phyloP scores from a whole-genome alignment of 352 stramenopile genomes.

The Phytophthora pseudosyringae region DNA sequence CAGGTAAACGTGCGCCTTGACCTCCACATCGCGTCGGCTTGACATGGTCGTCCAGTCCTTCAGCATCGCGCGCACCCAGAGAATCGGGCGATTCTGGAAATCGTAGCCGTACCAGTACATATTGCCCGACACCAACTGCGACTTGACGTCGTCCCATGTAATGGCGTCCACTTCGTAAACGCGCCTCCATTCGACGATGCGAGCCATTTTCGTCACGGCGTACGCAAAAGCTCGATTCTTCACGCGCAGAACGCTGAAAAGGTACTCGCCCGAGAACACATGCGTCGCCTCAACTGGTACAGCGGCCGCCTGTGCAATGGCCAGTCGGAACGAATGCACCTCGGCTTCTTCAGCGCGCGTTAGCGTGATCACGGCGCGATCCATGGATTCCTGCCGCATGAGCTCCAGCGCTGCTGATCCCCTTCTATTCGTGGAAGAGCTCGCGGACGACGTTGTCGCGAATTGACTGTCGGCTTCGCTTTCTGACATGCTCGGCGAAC shows the following conservation, averaged over 20 bases:
- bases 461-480: neutral
- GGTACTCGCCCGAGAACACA: constrained; percentile 66
- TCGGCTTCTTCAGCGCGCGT: constrained; percentile 42
- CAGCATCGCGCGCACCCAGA: constrained; percentile 67
- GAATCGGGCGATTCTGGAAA: constrained; percentile 66
- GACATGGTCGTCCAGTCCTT: constrained; percentile 70
- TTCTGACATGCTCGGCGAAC: neutral
- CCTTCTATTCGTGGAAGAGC: constrained; percentile 23
- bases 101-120: constrained; percentile 85
- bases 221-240: constrained; percentile 67
- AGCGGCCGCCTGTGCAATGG: constrained; percentile 50
- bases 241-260: constrained; percentile 66
- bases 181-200: constrained; percentile 57
- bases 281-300: constrained; percentile 44
- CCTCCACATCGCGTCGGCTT: constrained; percentile 52
- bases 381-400: constrained; percentile 19
- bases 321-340: constrained; percentile 55
- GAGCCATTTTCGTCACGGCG: constrained; percentile 65
- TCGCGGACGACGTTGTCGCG: neutral
- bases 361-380: constrained; percentile 26
- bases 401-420: constrained; percentile 21
- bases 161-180: constrained; percentile 53
- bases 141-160: constrained; percentile 46
- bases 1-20: constrained; percentile 66
- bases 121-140: constrained; percentile 50